Conservation (phyloP, 2,329 filamentous ascomycete genomes). For the Plectosphaerella cucumerina region DNA sequence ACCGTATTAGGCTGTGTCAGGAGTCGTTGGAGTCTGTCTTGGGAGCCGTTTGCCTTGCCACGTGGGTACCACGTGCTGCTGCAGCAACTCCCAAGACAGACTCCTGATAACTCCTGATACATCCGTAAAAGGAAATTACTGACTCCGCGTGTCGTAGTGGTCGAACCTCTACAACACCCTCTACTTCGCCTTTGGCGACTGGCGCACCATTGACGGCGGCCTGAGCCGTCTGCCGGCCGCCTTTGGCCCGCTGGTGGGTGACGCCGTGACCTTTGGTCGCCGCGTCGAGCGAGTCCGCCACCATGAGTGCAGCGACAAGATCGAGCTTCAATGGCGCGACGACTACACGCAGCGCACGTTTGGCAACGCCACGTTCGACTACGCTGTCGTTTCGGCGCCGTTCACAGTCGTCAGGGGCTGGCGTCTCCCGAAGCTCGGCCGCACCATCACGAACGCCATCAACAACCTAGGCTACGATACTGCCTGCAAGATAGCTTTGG, state of each 20-base stretch:
- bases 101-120: too few species aligned
- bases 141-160: conserved; percentile 16
- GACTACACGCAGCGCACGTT: conserved; percentile 32
- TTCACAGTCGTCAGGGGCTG: conserved; percentile 62
- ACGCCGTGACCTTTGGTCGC: conserved; percentile 51
- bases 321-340: conserved; percentile 55
- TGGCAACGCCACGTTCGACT: conserved; percentile 55
- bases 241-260: conserved; percentile 57
- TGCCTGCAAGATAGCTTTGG: conserved; percentile 59
- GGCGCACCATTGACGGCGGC: conserved; percentile 25
- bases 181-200: conserved; percentile 18
- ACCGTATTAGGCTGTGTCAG: too few species aligned
- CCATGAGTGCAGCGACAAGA: conserved; percentile 43
- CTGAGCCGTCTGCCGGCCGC: conserved; percentile 54
- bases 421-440: conserved; percentile 45
- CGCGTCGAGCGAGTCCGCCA: conserved; percentile 54
- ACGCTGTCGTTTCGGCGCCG: conserved; percentile 59
- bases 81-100: too few species aligned
- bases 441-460: conserved; percentile 43
- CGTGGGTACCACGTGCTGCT: too few species aligned
- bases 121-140: conserved; percentile 14
- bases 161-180: conserved; percentile 16
- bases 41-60: too few species aligned
- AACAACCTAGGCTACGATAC: conserved; percentile 37
- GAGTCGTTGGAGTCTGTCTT: too few species aligned